Base-by-base conservation (phyloP, 1,139 yeast species). In the Arxiozyma heterogenica region DNA sequence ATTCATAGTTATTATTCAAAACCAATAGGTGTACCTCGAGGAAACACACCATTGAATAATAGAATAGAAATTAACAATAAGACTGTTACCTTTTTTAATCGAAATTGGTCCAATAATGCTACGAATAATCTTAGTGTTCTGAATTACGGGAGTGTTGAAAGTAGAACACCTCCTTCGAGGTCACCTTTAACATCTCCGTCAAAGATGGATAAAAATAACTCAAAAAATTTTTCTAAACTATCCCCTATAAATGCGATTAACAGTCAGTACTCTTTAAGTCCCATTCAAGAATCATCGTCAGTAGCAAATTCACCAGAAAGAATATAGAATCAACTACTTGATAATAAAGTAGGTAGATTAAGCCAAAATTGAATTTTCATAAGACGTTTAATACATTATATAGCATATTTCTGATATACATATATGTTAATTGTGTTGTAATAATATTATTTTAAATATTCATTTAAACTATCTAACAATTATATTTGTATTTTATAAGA, bases 61-160 rank as follows among this genome's bases (percentile, higher is more conserved):
- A 81, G 76, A 58, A 73, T 81, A 38, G 79, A 79, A 57, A 74
- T 80, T 0, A 65, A 70, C 27, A 75, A 73, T 53, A 82, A 78
- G 60, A 81, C 84, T 0, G 84, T 82, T 0, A 82, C 87, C 0
- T 75, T 81, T 52, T 82, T 81, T 60, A 75, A 67, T 5, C 56
- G 60, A 46, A 45, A 54, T 46, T 18, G 53, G 50, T 11, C 41
- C 51, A 20, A 43, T 51, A 25, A 49, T 27, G 51, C 51, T 25
- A 30, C 20, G 20, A 25, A 44, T 38, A 46, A 38, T 11, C 47
- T 21, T 21, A 41, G 47, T 41, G 7, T 27, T 23, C 20, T 34
- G 17, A 46, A 21, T 38, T 21, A 20, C 22, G 30, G 47, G n/a
- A 48, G 45, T 41, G 42, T 48, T 22, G 49, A 47, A 43, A 41